phyloP scores from a whole-genome alignment of 805 yeast species.

The Myxozyma melibiosi region DNA sequence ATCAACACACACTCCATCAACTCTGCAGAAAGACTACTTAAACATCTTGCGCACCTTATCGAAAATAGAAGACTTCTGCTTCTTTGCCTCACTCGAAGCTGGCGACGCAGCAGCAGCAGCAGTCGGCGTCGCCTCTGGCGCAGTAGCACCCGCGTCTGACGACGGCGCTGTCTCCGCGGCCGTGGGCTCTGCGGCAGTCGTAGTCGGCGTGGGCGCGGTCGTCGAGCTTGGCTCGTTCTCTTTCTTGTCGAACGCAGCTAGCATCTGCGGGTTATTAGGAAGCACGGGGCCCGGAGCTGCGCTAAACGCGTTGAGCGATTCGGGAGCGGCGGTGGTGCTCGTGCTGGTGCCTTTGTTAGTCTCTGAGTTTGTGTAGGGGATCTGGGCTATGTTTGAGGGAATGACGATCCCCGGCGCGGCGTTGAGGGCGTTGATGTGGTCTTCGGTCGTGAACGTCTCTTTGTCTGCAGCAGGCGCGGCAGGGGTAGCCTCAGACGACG shows the following conservation, averaged over 20 bases:
- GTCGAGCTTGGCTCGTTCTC: not conserved
- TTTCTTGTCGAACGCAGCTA: conserved; percentile 2
- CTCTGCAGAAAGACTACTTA: not conserved
- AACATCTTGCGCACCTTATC: conserved; percentile 24
- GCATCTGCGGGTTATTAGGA: conserved; percentile 12
- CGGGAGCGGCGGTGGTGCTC: too few species aligned
- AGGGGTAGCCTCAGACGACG: not conserved
- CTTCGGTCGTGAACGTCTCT: conserved; percentile 12
- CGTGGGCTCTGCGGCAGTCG: conserved; percentile 11
- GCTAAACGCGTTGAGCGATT: conserved; percentile 7
- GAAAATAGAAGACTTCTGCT: conserved; percentile 9
- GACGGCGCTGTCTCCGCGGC: too few species aligned
- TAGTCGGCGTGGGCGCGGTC: not conserved
- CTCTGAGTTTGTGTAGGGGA: conserved; percentile 40
- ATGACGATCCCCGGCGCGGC: conserved; percentile 67
- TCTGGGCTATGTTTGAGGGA: conserved; percentile 64
- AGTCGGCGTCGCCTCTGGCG: not conserved
- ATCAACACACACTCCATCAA: not conserved
- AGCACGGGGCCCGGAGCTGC: conserved; percentile 14
- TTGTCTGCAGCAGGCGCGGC: conserved; percentile 6
- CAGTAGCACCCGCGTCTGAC: too few species aligned
- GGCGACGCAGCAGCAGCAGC: conserved; percentile 13
- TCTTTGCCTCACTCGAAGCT: not conserved
- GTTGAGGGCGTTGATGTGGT: conserved; percentile 15
- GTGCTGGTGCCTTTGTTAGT: not conserved